A percentile compares a stretch with the other conserved stretches of the same genome.
phyloP scores from a whole-genome alignment of 2,329 filamentous ascomycete genomes.

The Calonectria pseudoturangicola region DNA sequence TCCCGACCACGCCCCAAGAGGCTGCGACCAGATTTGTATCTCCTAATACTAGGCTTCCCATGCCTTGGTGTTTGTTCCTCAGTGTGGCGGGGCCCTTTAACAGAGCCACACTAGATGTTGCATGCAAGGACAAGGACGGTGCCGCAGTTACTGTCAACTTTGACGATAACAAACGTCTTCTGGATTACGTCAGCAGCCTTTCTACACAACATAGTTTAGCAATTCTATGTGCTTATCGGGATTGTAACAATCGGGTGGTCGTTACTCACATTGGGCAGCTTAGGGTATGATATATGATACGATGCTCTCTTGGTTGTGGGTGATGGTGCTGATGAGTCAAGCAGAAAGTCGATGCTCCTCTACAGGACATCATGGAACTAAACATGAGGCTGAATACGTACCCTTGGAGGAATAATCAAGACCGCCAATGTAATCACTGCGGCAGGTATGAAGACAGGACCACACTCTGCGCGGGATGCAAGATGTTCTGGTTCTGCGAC shows the following conservation, averaged over 20 bases:
- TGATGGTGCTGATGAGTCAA: neutral
- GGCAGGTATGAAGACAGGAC: neutral
- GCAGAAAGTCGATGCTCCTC: neutral
- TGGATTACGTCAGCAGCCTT: too few species aligned
- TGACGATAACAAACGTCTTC: fast-evolving
- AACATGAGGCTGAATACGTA: neutral
- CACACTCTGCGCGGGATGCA: neutral
- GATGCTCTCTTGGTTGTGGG: too few species aligned
- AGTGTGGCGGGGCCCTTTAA: neutral
- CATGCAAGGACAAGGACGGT: neutral
- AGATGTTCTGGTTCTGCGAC: neutral
- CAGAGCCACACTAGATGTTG: neutral
- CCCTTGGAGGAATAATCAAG: too few species aligned
- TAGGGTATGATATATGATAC: neutral
- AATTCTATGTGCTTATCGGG: neutral
- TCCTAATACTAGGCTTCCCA: neutral
- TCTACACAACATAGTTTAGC: neutral
- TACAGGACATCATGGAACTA: neutral
- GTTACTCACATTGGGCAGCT: neutral
- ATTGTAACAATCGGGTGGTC: neutral
- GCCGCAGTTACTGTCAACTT: neutral
- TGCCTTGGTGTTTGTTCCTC: neutral
- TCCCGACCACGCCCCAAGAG: neutral
- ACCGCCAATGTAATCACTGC: neutral
- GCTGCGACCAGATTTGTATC: neutral